A percentile compares a stretch with the other conserved stretches of the same genome.
These are phyloP conservation scores for Psidium friedrichsthalianum DNA, from an alignment of 345 rosid genomes.

Conservation along the genomic window DNA sequence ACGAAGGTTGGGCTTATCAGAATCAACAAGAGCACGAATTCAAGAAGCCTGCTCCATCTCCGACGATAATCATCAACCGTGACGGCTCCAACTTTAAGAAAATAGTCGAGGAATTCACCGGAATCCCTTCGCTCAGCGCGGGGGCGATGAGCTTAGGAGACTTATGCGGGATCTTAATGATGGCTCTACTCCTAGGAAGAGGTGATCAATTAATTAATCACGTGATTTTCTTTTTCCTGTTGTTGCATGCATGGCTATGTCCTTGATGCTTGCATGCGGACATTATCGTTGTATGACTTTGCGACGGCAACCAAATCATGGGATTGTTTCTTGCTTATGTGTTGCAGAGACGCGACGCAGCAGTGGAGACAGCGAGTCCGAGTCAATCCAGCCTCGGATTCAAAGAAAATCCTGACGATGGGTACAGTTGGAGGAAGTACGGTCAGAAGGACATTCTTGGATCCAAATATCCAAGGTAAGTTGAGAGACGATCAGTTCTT, in stretches of 20 bases:
- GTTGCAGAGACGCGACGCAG: slow-evolving; percentile 29
- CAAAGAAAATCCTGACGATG: slow-evolving; percentile 59
- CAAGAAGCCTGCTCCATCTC: too few species aligned
- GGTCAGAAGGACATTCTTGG: slow-evolving; percentile 81
- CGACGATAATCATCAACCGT: too few species aligned
- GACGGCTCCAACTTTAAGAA: too few species aligned
- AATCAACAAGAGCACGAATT: too few species aligned
- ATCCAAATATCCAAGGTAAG: slow-evolving; percentile 59
- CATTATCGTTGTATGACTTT: not conserved
- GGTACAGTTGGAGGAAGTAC: slow-evolving; percentile 83
- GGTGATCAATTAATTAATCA: slow-evolving; percentile 3
- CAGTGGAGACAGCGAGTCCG: slow-evolving; percentile 41
- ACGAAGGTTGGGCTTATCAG: too few species aligned
- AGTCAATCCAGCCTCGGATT: slow-evolving; percentile 31
- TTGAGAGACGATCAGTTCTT: not conserved
- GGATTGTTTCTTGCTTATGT: not conserved
- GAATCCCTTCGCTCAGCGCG: slow-evolving; percentile 13
- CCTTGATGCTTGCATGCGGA: not conserved
- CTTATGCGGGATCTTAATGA: slow-evolving; percentile 30
- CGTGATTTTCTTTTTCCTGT: not conserved
- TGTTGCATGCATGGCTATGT: not conserved
- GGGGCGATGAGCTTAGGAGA: slow-evolving; percentile 50
- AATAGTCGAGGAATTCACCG: too few species aligned
- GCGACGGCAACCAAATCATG: not conserved
- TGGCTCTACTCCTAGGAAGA: slow-evolving; percentile 15